phyloP scores from a whole-genome alignment of 805 yeast species.

The Candida maesae region DNA sequence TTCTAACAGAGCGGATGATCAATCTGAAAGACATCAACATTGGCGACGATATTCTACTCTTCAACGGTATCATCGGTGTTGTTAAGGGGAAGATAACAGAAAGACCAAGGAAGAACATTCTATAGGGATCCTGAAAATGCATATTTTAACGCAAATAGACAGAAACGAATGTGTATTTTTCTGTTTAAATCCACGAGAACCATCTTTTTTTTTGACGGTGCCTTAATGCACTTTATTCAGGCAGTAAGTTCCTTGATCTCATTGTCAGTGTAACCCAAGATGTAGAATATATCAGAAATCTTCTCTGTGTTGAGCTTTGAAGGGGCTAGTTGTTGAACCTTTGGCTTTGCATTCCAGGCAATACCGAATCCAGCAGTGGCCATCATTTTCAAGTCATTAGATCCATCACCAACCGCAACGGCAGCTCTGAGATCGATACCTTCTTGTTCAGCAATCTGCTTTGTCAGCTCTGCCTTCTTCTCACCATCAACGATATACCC shows the following conservation, averaged over 20 bases:
- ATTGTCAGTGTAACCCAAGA: conserved; percentile 65
- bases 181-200: no score
- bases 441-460: conserved; percentile 55
- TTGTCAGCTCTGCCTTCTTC: conserved; percentile 70
- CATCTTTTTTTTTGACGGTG: no score
- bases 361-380: conserved; percentile 85
- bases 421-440: conserved; percentile 47
- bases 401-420: conserved; percentile 95
- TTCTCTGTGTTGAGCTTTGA: conserved; percentile 71
- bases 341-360: conserved; percentile 98
- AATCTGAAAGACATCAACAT: conserved; percentile 40
- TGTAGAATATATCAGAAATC: conserved; percentile 71
- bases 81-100: conserved; percentile 47
- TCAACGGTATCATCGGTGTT: conserved; percentile 84
- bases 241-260: conserved; percentile 37
- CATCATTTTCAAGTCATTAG: conserved; percentile 95
- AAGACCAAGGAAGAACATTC: background rate
- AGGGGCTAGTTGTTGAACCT: conserved; percentile 82
- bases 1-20: conserved; percentile 52
- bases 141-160: no score
- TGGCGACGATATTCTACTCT: conserved; percentile 71
- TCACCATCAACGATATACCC: conserved; percentile 88
- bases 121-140: no score
- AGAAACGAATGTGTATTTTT: no score
- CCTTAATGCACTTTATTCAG: background rate